Conservation (phyloP, 148 eudicot genomes). For the Agrostemma githago region DNA sequence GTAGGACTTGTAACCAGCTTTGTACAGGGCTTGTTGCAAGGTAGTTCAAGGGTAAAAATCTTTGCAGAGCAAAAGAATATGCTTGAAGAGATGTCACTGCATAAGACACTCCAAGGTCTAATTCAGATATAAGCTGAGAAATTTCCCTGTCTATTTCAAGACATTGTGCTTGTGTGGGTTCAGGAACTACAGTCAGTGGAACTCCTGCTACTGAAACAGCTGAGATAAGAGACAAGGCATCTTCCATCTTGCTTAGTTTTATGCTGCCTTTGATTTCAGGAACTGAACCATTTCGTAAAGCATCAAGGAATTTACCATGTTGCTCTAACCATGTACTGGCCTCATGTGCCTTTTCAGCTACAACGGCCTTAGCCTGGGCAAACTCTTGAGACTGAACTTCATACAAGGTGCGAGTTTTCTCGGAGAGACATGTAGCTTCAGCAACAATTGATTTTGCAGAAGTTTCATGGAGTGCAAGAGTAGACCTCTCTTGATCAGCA, state of each 20-base stretch:
- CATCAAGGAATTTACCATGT: constrained; percentile 84
- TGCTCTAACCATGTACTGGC: constrained; percentile 86
- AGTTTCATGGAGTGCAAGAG: constrained; percentile 66
- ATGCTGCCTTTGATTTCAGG: constrained; percentile 52
- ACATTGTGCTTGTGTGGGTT: constrained; percentile 96
- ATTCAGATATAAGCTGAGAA: constrained; percentile 56
- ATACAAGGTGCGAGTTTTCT: constrained; percentile 51
- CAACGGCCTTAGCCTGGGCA: constrained; percentile 69
- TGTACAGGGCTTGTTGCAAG: constrained; percentile 88
- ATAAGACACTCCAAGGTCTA: constrained; percentile 74
- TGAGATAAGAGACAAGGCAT: constrained; percentile 62
- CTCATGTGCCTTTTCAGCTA: constrained; percentile 75
- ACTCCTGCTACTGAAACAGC: constrained; percentile 88
- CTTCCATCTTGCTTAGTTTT: constrained; percentile 49
- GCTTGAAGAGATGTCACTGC: constrained; percentile 63
- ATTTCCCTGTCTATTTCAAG: constrained; percentile 83
- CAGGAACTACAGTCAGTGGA: constrained; percentile 91
- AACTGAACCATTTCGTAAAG: constrained; percentile 68
- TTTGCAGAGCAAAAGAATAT: constrained; percentile 84
- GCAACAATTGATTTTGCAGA: constrained; percentile 79
- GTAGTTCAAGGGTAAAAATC: constrained; percentile 84
- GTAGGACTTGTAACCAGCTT: constrained; percentile 82
- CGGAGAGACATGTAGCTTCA: constrained; percentile 66
- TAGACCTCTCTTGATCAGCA: constrained; percentile 88
- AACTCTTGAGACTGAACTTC: constrained; percentile 79